A percentile compares a stretch with the other conserved stretches of the same genome.
Evolutionary conservation across 192 early-diverging fungal species (phyloP).

Genomic region (Backusella sp.): DNA sequence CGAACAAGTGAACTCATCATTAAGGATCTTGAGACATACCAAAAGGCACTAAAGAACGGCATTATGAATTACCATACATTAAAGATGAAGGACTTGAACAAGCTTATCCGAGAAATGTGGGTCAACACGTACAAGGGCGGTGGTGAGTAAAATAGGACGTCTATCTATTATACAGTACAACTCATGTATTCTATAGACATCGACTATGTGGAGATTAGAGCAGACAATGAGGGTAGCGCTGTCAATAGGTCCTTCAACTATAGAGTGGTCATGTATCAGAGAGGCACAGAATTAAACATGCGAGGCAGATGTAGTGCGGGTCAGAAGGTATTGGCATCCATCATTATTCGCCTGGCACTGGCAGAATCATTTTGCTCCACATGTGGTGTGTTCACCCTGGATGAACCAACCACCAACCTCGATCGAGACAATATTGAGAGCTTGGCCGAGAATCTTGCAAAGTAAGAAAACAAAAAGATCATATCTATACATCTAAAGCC

Average conservation of each 20-base stretch:
- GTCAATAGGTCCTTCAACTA: constrained; percentile 86
- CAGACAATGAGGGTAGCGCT: constrained; percentile 72
- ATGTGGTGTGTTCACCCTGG: constrained; percentile 92
- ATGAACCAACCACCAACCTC: constrained; percentile 98
- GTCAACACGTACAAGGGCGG: constrained; percentile 91
- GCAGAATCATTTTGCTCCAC: constrained; percentile 93
- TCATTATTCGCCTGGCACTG: constrained; percentile 93
- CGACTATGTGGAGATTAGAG: constrained; percentile 93
- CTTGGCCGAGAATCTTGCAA: constrained; percentile 75
- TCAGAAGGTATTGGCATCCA: constrained; percentile 94
- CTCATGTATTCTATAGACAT: constrained; percentile 63
- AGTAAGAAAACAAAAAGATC: constrained; percentile 38
- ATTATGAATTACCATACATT: constrained; percentile 90
- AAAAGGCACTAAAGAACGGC: constrained; percentile 78
- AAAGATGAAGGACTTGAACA: constrained; percentile 98
- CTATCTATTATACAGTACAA: background rate
- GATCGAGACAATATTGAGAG: constrained; percentile 87
- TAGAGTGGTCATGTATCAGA: constrained; percentile 92
- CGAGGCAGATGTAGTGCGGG: constrained; percentile 95
- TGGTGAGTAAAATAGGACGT: constrained; percentile 49
- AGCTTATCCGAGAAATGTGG: constrained; percentile 96
- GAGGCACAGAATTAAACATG: constrained; percentile 85
- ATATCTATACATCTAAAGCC: background rate
- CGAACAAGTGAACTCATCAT: constrained; percentile 74
- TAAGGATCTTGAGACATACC: constrained; percentile 81